These are phyloP conservation scores for Volutella citrinella DNA, from an alignment of 2,329 filamentous ascomycete genomes.

Conservation along the genomic window DNA sequence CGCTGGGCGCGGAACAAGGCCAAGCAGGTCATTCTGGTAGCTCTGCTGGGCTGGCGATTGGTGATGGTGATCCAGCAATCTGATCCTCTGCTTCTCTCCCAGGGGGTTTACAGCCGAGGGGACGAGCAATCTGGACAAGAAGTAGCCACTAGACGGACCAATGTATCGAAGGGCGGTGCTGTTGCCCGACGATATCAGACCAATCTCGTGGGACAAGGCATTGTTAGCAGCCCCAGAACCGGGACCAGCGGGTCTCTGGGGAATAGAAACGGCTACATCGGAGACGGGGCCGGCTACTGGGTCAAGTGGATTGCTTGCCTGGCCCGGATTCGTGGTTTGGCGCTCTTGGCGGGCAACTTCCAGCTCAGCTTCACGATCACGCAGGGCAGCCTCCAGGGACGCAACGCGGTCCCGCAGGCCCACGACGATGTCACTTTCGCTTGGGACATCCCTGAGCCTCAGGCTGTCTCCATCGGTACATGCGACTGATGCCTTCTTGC, in stretches of 20 bases:
- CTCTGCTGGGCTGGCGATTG: constrained; percentile 24
- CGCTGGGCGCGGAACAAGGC: too few relatives aligned
- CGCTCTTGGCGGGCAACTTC: too few relatives aligned
- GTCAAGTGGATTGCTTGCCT: too few relatives aligned
- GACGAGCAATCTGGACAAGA: constrained; percentile 48
- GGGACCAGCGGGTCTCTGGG: constrained; percentile 7
- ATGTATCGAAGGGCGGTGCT: constrained; percentile 49
- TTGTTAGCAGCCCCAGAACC: constrained; percentile 14
- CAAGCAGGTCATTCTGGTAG: too few relatives aligned
- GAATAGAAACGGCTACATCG: too few relatives aligned
- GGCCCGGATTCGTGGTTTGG: too few relatives aligned
- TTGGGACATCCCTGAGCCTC: constrained; percentile 37
- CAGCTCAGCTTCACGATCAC: too few relatives aligned
- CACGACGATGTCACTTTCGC: constrained; percentile 27
- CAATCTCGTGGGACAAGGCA: constrained; percentile 47
- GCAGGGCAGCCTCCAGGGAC: too few relatives aligned
- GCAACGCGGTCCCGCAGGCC: not conserved
- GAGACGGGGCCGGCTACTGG: too few relatives aligned
- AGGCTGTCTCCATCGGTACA: constrained; percentile 45
- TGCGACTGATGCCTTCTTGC: constrained; percentile 36
- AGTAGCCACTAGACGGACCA: constrained; percentile 54
- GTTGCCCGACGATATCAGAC: constrained; percentile 46
- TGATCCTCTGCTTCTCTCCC: constrained; percentile 14
- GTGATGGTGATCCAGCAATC: constrained; percentile 3
- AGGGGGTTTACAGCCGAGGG: constrained; percentile 32